These are phyloP conservation scores for Lachnellula hyalina DNA, from an alignment of 2,329 filamentous ascomycete genomes.

Conservation along the genomic window DNA sequence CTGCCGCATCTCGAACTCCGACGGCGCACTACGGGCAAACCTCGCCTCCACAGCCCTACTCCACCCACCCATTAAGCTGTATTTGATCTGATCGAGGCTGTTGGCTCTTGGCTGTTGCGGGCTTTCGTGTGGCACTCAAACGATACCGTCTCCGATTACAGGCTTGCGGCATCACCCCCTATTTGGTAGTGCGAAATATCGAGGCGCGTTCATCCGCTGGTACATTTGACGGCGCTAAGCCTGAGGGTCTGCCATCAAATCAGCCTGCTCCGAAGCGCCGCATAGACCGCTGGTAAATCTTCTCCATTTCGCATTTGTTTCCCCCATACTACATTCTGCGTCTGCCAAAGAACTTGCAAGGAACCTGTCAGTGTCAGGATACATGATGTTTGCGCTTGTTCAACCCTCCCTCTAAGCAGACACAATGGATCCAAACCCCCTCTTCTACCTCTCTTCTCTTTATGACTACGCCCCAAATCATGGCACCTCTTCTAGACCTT, in stretches of 20 bases:
- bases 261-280: constrained; percentile 22
- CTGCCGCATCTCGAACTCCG: constrained; percentile 9
- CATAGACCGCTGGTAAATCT: constrained; percentile 22
- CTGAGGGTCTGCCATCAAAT: constrained; percentile 17
- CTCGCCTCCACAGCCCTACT: constrained; percentile 10
- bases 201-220: constrained; percentile 17
- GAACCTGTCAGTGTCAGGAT: constrained; percentile 13
- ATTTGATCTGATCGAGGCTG: constrained; percentile 10
- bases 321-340: constrained; percentile 3
- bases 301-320: constrained; percentile 11
- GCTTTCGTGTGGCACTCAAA: constrained; percentile 19
- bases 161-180: constrained; percentile 5
- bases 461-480: constrained; percentile 5
- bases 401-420: constrained; percentile 11
- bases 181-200: constrained; percentile 10
- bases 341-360: constrained; percentile 7
- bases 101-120: constrained; percentile 7
- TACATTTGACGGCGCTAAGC: constrained; percentile 18
- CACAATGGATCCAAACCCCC: constrained; percentile 12
- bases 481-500: constrained; percentile 20
- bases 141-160: constrained; percentile 4
- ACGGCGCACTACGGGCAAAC: not conserved
- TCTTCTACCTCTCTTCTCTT: constrained; percentile 4
- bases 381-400: constrained; percentile 13
- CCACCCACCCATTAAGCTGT: not conserved